Conservation (phyloP, 2,329 filamentous ascomycete genomes). For the Penicillium sp. region DNA sequence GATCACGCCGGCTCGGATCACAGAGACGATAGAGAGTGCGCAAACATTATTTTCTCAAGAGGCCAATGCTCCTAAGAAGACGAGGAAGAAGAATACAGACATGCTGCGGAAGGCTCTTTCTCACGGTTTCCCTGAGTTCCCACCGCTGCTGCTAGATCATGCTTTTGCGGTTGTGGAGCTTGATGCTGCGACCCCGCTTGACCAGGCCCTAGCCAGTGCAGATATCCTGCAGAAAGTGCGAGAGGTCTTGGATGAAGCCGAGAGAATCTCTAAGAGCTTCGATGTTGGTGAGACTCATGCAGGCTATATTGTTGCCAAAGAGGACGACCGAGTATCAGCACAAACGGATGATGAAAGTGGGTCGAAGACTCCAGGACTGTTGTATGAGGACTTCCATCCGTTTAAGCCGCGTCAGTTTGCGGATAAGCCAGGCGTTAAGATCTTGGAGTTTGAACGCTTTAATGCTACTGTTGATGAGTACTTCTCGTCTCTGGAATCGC, state of each 20-base stretch:
- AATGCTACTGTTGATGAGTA: conserved; percentile 95
- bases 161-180: conserved; percentile 70
- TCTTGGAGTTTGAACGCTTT: conserved; percentile 79
- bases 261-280: conserved; percentile 68
- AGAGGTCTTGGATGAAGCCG: conserved; percentile 67
- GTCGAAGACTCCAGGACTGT: conserved; percentile 45
- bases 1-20: conserved; percentile 72
- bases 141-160: conserved; percentile 86
- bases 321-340: conserved; percentile 41
- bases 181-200: conserved; percentile 66
- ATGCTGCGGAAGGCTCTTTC: conserved; percentile 78
- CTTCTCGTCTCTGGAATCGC: conserved; percentile 93
- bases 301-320: conserved; percentile 86
- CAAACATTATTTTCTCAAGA: conserved; percentile 45
- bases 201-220: conserved; percentile 69
- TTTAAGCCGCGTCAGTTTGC: conserved; percentile 82
- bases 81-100: conserved; percentile 73
- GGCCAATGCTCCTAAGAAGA: conserved; percentile 58
- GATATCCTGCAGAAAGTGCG: conserved; percentile 66
- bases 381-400: conserved; percentile 95
- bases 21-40: conserved; percentile 66
- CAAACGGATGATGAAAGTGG: conserved; percentile 41
- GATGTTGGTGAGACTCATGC: conserved; percentile 65
- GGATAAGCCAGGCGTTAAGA: conserved; percentile 62
- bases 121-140: conserved; percentile 81